Conservation (phyloP, 2,329 filamentous ascomycete genomes). For the Berkeleyomyces rouxiae region DNA sequence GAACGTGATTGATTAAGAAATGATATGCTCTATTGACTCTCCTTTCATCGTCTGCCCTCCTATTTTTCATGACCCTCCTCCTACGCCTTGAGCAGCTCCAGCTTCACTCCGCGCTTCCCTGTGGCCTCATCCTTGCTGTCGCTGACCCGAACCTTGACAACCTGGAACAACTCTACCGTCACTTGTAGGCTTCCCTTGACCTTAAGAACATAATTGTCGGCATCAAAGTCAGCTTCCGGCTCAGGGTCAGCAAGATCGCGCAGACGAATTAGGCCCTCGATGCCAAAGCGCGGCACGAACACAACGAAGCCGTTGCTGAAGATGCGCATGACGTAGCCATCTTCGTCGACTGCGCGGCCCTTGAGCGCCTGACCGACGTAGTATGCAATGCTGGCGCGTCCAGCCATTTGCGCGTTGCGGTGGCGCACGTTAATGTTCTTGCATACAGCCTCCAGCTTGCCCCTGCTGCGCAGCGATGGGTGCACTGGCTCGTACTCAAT, state of each 20-base stretch:
- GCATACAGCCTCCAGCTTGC: conserved; percentile 81
- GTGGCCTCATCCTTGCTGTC: conserved; percentile 89
- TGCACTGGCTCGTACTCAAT: conserved; percentile 87
- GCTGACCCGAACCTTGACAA: conserved; percentile 73
- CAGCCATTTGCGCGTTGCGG: conserved; percentile 91
- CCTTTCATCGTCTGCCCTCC: neutral
- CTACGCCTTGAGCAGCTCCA: conserved; percentile 40
- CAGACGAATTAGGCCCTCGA: conserved; percentile 78
- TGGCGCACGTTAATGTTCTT: conserved; percentile 97
- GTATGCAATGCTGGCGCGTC: conserved; percentile 87
- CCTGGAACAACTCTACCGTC: conserved; percentile 74
- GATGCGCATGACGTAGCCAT: conserved; percentile 91
- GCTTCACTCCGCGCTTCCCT: conserved; percentile 83
- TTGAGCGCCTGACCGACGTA: conserved; percentile 95
- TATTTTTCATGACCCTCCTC: conserved; percentile 3
- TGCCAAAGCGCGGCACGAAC: conserved; percentile 87
- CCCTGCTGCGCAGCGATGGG: conserved; percentile 60
- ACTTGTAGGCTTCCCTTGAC: conserved; percentile 38
- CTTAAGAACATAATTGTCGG: conserved; percentile 64
- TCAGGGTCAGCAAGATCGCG: conserved; percentile 59
- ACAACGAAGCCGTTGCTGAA: conserved; percentile 97
- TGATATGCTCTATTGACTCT: neutral
- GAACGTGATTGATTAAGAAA: neutral
- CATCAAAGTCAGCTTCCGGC: conserved; percentile 69
- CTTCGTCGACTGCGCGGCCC: conserved; percentile 42